Percentiles rank a stretch among this genome's conserved stretches.
Evolutionary conservation across 2,329 filamentous ascomycete genomes (phyloP).

Genomic region (Talaromyces sp.): DNA sequence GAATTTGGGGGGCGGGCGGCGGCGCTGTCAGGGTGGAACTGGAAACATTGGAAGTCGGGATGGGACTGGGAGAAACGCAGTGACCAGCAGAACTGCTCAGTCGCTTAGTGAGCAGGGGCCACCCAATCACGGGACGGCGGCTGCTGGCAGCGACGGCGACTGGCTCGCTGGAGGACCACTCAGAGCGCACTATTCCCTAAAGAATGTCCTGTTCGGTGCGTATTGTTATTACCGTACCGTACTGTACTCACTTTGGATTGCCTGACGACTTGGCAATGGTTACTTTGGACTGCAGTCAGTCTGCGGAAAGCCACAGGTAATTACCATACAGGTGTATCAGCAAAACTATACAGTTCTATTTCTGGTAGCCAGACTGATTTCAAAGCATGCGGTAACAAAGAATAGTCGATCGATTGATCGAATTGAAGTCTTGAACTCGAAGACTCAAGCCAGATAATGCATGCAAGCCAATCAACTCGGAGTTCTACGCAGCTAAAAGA

Average conservation of each 20-base stretch:
- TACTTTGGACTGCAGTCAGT: too few relatives aligned
- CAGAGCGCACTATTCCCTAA: background rate
- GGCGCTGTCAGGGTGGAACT: background rate
- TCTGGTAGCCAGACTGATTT: background rate
- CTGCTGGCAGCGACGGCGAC: conserved; percentile 3
- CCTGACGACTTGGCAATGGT: background rate
- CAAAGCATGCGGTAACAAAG: background rate
- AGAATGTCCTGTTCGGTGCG: background rate
- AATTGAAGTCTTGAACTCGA: background rate
- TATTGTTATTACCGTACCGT: background rate
- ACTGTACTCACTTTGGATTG: background rate
- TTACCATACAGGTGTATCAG: background rate
- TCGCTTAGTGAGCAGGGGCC: conserved; percentile 19
- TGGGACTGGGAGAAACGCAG: conserved; percentile 4
- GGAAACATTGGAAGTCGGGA: conserved; percentile 2
- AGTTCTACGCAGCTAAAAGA: background rate
- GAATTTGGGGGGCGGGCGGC: conserved; percentile 12
- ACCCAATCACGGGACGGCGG: conserved; percentile 11
- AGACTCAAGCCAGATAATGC: background rate
- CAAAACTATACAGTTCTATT: background rate
- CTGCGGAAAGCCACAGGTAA: background rate
- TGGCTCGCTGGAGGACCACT: background rate
- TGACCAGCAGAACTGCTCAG: conserved; percentile 2
- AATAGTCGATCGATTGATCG: background rate
- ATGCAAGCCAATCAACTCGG: background rate